Conservation (phyloP, 1,284 basidiomycete species). For the Agaricales sp. region DNA sequence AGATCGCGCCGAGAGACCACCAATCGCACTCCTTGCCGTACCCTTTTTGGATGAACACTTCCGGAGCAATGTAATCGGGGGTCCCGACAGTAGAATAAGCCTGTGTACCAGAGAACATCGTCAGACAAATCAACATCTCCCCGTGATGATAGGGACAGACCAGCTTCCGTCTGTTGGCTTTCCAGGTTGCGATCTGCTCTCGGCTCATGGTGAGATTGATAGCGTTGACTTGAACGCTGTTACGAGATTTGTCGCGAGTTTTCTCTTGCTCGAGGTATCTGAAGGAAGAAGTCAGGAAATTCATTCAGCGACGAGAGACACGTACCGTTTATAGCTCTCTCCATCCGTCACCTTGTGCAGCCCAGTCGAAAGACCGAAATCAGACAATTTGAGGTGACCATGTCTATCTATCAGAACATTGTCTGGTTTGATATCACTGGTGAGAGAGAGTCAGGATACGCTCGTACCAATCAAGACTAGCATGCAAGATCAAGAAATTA, state of each 20-base stretch:
- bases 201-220: slow-evolving; percentile 93
- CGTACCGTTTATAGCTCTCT: slow-evolving; percentile 86
- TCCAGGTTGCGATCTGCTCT: slow-evolving; percentile 98
- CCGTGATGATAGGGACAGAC: slow-evolving; percentile 30
- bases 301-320: background rate
- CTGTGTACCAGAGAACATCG: slow-evolving; percentile 32
- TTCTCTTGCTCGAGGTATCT: slow-evolving; percentile 51
- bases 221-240: slow-evolving; percentile 92
- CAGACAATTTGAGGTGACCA: slow-evolving; percentile 95
- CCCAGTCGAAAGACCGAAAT: slow-evolving; percentile 96
- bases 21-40: slow-evolving; percentile 98
- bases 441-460: too few species aligned
- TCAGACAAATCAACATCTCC: slow-evolving; percentile 1
- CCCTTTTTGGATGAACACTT: slow-evolving; percentile 96
- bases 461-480: slow-evolving; percentile 1
- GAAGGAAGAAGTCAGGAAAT: background rate
- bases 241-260: slow-evolving; percentile 54
- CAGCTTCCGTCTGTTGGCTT: slow-evolving; percentile 93
- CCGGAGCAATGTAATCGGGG: slow-evolving; percentile 92
- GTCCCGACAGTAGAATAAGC: slow-evolving; percentile 97
- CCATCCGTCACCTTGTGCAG: slow-evolving; percentile 97
- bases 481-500: slow-evolving; percentile 9
- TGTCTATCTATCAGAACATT: slow-evolving; percentile 97
- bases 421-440: slow-evolving; percentile 96
- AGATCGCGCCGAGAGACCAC: slow-evolving; percentile 97